Evolutionary conservation across 208 protist genomes (phyloP), one percentile per base, ranked within the genome.

Genomic region (Leishmania braziliensis): DNA sequence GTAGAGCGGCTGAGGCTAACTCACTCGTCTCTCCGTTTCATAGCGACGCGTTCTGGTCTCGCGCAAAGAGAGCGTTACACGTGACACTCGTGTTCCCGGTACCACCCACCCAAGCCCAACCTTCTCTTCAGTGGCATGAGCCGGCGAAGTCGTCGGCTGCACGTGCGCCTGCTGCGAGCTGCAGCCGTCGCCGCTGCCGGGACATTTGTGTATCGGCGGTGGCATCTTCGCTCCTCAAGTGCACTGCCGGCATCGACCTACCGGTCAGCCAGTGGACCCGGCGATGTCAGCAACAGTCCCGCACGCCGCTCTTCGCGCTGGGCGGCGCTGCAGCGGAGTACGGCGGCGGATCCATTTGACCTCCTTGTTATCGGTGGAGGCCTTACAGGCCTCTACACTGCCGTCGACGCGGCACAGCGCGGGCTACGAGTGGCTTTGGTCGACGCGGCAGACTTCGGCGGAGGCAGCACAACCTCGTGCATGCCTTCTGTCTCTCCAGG

Each of bases 351-450:
- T 3, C 85, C 89, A 0, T 95, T 93, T 76, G 93, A 97, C 79
- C 82, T 97, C 6, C 85, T 95, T 60, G 87, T 98, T 8, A 62
- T 97, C 26, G 95, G 95, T 50, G 93, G 92, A 33, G 92, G 93
- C 20, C 77, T 93, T 10, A 87, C 68, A 1, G 95, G 93, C 3
- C 83, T 97, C 23, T 96, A 96, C 89, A 88, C 89, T 1, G 93
- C 95, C 26, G 90, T 97, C 10, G 95, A 97, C 68, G 95, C 95
- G 8, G 92, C 93, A 12, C 90, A 93, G 74, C 90, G 95, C 16
- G 95, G 95, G 29, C 85, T 96, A 56, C 86, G 86, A 14, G 92
- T 95, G 18, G 92, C 90, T 10, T 58, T 96, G 39, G 84, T 97
- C 18, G 93, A 95, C 36, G 92, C 91, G 0, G 83, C 65, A 46